phyloP scores from a whole-genome alignment of 1,284 basidiomycete genomes.

The Austroboletus rostrupii region DNA sequence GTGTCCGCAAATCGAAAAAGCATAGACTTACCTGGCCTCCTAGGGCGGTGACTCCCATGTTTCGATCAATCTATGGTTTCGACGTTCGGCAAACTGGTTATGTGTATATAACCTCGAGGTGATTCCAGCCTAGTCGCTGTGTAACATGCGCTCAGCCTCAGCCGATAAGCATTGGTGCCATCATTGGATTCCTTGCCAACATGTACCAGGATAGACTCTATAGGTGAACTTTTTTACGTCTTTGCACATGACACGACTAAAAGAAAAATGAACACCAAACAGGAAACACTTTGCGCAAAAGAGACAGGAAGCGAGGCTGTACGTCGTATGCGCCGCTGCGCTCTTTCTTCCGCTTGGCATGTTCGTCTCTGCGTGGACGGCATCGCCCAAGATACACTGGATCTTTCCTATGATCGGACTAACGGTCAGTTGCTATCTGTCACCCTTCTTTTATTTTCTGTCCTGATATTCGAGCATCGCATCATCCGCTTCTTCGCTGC shows the following conservation, averaged over 20 bases:
- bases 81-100: constrained; percentile 60
- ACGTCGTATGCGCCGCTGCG: constrained; percentile 49
- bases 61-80: constrained; percentile 62
- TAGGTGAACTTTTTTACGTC: constrained; percentile 36
- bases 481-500: neutral
- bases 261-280: neutral
- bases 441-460: neutral
- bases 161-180: constrained; percentile 53
- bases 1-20: neutral
- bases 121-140: constrained; percentile 21
- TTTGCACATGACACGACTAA: neutral
- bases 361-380: constrained; percentile 47
- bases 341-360: constrained; percentile 50
- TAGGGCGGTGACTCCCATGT: constrained; percentile 62
- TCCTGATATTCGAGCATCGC: neutral
- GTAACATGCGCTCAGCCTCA: neutral
- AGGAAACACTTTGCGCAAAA: constrained; percentile 32
- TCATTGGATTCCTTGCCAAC: constrained; percentile 56
- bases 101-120: constrained; percentile 60
- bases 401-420: constrained; percentile 41
- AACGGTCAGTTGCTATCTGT: constrained; percentile 25
- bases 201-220: constrained; percentile 68
- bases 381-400: constrained; percentile 34
- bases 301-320: constrained; percentile 62
- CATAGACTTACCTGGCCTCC: neutral